These are phyloP conservation scores for Lentinus tigrinus DNA, from an alignment of 768 basidiomycete genomes.

Conservation along the genomic window DNA sequence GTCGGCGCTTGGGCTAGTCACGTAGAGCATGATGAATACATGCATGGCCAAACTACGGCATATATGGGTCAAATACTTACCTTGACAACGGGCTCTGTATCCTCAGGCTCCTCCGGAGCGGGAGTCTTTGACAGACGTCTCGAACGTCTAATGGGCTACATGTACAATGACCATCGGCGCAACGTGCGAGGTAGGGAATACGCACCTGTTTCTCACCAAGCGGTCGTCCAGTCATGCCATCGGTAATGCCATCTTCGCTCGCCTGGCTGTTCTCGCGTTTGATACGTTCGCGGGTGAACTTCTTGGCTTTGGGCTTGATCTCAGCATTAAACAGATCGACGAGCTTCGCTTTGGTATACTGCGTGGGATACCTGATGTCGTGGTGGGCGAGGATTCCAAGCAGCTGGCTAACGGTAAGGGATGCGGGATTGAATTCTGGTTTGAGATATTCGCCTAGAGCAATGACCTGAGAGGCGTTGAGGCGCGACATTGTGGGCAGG, in stretches of 20 bases:
- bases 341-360: conserved; percentile 76
- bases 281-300: conserved; percentile 61
- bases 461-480: conserved; percentile 79
- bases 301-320: conserved; percentile 57
- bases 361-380: conserved; percentile 69
- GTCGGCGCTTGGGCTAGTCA: conserved; percentile 69
- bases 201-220: conserved; percentile 50
- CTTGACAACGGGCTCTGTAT: conserved; percentile 32
- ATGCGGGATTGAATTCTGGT: conserved; percentile 69
- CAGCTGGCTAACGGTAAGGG: conserved; percentile 79
- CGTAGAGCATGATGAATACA: background rate
- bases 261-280: conserved; percentile 69
- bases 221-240: conserved; percentile 78
- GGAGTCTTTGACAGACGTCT: conserved; percentile 63
- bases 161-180: conserved; percentile 11
- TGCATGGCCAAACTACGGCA: conserved; percentile 17
- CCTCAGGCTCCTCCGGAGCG: conserved; percentile 38
- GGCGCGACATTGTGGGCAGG: conserved; percentile 57
- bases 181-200: conserved; percentile 5
- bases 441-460: conserved; percentile 75
- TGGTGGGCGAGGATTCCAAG: conserved; percentile 77
- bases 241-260: conserved; percentile 80
- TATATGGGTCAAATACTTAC: conserved; percentile 38
- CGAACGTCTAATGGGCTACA: conserved; percentile 48
- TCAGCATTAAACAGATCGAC: conserved; percentile 77